phyloP scores from a whole-genome alignment of 352 stramenopile species.

The Elongisporangium prolatum region DNA sequence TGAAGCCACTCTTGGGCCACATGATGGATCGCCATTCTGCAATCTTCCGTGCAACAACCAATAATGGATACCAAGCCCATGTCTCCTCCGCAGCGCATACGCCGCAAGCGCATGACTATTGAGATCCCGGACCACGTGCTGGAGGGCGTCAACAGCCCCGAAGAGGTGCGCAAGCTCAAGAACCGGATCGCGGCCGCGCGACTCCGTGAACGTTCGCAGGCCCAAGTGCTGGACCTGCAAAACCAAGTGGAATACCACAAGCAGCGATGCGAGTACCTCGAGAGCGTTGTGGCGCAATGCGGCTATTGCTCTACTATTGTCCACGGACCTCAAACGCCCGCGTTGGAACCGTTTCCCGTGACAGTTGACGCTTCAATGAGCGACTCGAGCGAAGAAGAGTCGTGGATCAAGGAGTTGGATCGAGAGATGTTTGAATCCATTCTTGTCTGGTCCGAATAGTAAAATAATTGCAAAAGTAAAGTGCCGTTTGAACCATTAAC shows the following conservation, averaged over 20 bases:
- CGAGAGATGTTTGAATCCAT: not conserved
- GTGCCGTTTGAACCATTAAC: not conserved
- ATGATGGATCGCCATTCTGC: not conserved
- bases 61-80: conserved; percentile 4
- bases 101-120: conserved; percentile 48
- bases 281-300: conserved; percentile 22
- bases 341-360: not conserved
- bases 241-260: conserved; percentile 26
- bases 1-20: not conserved
- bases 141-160: conserved; percentile 21
- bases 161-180: conserved; percentile 47
- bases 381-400: not conserved
- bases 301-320: conserved; percentile 14
- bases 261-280: conserved; percentile 27
- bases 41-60: not conserved
- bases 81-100: conserved; percentile 14
- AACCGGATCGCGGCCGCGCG: conserved; percentile 44
- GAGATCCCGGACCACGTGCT: conserved; percentile 30
- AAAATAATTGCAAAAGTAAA: not conserved
- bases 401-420: not conserved
- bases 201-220: conserved; percentile 44
- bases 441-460: not conserved
- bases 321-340: not conserved
- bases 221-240: conserved; percentile 35
- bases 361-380: not conserved